phyloP scores from a whole-genome alignment of 2,329 filamentous ascomycete species.

The Colletotrichum tabaci region DNA sequence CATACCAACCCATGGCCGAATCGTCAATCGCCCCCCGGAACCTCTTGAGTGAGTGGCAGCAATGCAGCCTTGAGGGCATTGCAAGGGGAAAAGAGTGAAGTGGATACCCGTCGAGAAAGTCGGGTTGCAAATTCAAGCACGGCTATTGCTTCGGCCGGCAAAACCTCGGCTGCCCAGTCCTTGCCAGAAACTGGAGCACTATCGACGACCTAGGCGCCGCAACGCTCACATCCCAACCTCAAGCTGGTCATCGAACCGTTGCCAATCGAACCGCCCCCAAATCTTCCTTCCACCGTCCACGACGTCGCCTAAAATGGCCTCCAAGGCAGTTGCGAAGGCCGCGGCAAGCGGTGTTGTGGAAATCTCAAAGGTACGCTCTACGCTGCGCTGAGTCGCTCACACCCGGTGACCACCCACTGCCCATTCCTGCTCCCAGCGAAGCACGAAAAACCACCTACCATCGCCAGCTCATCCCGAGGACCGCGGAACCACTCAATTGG shows the following conservation, averaged over 20 bases:
- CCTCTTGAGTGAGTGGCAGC: slow-evolving; percentile 23
- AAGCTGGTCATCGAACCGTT: slow-evolving; percentile 31
- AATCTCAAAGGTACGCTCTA: slow-evolving; percentile 69
- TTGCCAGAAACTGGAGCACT: slow-evolving; percentile 41
- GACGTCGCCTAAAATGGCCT: slow-evolving; percentile 67
- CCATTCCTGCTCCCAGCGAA: slow-evolving; percentile 9
- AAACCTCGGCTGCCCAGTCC: slow-evolving; percentile 30
- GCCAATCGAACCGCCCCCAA: slow-evolving; percentile 23
- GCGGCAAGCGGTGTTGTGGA: slow-evolving; percentile 66
- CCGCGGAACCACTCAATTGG: slow-evolving; percentile 13
- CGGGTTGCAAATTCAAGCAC: slow-evolving; percentile 41
- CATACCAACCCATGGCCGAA: not conserved
- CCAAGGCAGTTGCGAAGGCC: slow-evolving; percentile 71
- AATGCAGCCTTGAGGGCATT: not conserved
- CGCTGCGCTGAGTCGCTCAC: not conserved
- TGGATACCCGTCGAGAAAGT: slow-evolving; percentile 25
- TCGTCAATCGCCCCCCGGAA: slow-evolving; percentile 9
- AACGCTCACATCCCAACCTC: slow-evolving; percentile 38
- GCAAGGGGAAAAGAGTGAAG: slow-evolving; percentile 26
- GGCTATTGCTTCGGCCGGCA: slow-evolving; percentile 40
- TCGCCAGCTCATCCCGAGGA: slow-evolving; percentile 19
- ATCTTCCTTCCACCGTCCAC: slow-evolving; percentile 43
- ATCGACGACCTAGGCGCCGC: slow-evolving; percentile 23
- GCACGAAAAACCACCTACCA: slow-evolving; percentile 14
- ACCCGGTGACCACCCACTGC: slow-evolving; percentile 12